A percentile compares a stretch with the other conserved stretches of the same genome.
phyloP scores from a whole-genome alignment of 2,329 filamentous ascomycete species.

The Zymoseptoria crescenta region DNA sequence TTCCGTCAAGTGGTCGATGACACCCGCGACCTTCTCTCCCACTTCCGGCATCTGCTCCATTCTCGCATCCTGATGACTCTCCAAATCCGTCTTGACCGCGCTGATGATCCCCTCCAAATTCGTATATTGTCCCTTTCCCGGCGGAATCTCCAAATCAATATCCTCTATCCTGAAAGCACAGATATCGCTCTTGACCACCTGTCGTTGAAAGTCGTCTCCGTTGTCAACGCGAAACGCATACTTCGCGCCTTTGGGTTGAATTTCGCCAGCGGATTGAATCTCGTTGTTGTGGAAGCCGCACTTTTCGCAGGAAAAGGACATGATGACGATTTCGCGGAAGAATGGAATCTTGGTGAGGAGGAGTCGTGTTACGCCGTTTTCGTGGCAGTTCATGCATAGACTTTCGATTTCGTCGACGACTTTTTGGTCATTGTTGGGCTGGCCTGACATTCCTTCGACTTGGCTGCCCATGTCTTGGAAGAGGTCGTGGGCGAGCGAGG shows the following conservation, averaged over 20 bases:
- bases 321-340: conserved; percentile 95
- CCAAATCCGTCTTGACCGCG: conserved; percentile 71
- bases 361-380: conserved; percentile 66
- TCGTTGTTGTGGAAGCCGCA: conserved; percentile 89
- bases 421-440: conserved; percentile 37
- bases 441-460: conserved; percentile 35
- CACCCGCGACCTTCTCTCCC: conserved; percentile 65
- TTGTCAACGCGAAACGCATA: conserved; percentile 74
- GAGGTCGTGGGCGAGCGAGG: conserved; percentile 38
- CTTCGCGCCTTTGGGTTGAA: conserved; percentile 79
- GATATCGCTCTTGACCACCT: conserved; percentile 87
- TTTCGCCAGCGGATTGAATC: conserved; percentile 83
- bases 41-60: conserved; percentile 72
- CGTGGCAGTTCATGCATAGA: conserved; percentile 49
- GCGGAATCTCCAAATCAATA: conserved; percentile 84
- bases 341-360: conserved; percentile 89
- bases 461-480: conserved; percentile 47
- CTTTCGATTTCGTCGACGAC: conserved; percentile 48
- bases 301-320: conserved; percentile 90
- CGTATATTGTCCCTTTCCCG: conserved; percentile 82
- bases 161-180: conserved; percentile 82
- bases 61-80: conserved; percentile 71
- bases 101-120: conserved; percentile 85
- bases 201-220: conserved; percentile 68
- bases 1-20: conserved; percentile 64